phyloP scores from a whole-genome alignment of 192 early-diverging fungal species.

The Thamnidium elegans region DNA sequence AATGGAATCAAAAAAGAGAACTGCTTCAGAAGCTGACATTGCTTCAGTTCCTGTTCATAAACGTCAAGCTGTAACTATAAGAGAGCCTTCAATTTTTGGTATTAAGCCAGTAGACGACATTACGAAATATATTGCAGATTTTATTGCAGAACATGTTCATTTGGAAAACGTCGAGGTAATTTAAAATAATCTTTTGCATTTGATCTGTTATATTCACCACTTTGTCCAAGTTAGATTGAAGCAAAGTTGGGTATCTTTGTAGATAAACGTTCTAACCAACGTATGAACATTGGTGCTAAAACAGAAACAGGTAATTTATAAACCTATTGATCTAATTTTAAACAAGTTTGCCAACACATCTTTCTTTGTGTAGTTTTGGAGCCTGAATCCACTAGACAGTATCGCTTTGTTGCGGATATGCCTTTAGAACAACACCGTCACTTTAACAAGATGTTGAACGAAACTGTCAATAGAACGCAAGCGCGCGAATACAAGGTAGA shows the following conservation, averaged over 20 bases:
- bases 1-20: constrained; percentile 10
- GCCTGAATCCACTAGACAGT: constrained; percentile 26
- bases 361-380: constrained; percentile 24
- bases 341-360: neutral
- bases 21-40: constrained; percentile 1
- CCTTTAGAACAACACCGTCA: constrained; percentile 77
- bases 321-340: neutral
- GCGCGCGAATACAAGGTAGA: constrained; percentile 41
- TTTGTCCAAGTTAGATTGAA: constrained; percentile 65
- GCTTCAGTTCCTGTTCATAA: neutral
- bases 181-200: neutral
- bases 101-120: constrained; percentile 60
- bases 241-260: constrained; percentile 85
- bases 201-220: no score
- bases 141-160: constrained; percentile 56
- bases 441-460: constrained; percentile 83
- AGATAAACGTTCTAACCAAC: constrained; percentile 57
- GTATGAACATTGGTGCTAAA: constrained; percentile 61
- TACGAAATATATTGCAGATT: constrained; percentile 58
- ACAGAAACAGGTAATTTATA: constrained; percentile 56
- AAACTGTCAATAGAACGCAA: constrained; percentile 56
- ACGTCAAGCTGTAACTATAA: neutral
- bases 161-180: constrained; percentile 53
- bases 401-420: constrained; percentile 86
- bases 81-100: constrained; percentile 65